Evolutionary conservation across 352 stramenopile species (phyloP).

Genomic region (Globisporangium echinulatum): DNA sequence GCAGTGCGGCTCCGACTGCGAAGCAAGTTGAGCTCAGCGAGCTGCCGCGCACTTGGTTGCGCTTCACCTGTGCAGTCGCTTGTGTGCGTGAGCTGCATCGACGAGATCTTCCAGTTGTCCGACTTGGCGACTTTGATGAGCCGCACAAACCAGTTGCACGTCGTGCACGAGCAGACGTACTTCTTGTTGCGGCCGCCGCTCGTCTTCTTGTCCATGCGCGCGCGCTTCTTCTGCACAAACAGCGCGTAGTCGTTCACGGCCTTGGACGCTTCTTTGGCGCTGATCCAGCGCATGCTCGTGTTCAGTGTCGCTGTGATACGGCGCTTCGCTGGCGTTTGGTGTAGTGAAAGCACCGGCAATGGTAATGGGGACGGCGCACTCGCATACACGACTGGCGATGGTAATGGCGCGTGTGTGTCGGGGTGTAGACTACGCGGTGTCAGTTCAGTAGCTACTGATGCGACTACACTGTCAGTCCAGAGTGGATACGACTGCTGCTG

Average conservation of each 20-base stretch:
- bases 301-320: slow-evolving; percentile 2
- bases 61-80: slow-evolving; percentile 49
- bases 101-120: slow-evolving; percentile 88
- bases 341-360: background rate
- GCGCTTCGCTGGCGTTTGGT: slow-evolving; percentile 2
- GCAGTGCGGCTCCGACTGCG: slow-evolving; percentile 26
- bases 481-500: background rate
- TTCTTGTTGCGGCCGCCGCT: slow-evolving; percentile 84
- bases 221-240: slow-evolving; percentile 73
- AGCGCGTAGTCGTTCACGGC: slow-evolving; percentile 73
- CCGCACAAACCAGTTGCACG: slow-evolving; percentile 74
- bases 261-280: slow-evolving; percentile 72
- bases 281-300: slow-evolving; percentile 74
- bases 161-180: slow-evolving; percentile 72
- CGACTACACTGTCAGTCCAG: background rate
- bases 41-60: slow-evolving; percentile 67
- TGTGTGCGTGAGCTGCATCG: slow-evolving; percentile 81
- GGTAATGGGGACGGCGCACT: background rate
- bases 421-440: too few relatives aligned
- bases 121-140: slow-evolving; percentile 77
- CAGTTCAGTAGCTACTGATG: background rate
- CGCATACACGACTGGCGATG: background rate
- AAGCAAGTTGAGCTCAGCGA: slow-evolving; percentile 77
- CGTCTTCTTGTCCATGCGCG: slow-evolving; percentile 75
- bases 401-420: background rate